Base-by-base conservation (phyloP, 345 rosid genomes). In the Salix suchowensis region DNA sequence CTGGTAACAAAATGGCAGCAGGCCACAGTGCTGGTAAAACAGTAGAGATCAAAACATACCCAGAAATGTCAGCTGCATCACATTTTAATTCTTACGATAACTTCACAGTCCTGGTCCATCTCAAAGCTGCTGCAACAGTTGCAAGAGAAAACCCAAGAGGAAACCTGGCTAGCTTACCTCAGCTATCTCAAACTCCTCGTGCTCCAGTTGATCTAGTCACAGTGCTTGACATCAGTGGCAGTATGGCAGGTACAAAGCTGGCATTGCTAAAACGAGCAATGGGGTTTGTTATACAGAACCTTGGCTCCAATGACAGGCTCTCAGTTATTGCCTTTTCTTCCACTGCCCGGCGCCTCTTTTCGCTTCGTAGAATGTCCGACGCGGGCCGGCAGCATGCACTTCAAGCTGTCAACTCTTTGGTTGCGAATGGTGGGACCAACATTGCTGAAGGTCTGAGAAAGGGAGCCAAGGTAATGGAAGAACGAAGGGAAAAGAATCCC, bases 261-360 rank as follows among this genome's bases (percentile, higher is more conserved):
- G 99, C 97, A 58, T 78, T 96, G 82, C 88, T 96, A 6, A 96
- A 96, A 89, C 89, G 98, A 30, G 99, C 99, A 9, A 94, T 94
- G 99, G 99, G 98, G 6, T 96, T 96, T 76, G 97, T 96, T 44
- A 96, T 96, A 81, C 99, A 94, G 82, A 96, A 94, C 81, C 97
- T 96, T 67, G 92, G 98, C 30, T 87, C 88, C 65, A 85, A 85
- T 13, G 98, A 96, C 72, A 85, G 99, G 85, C 99, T 96, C 54
- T 96, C 99, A 2, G 98, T 96, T 39, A 92, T 96, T 67, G 95
- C 98, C 18, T 96, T 96, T 89, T 96, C 99, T 61, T 96, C 98
- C 52, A 90, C 92, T 39, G 98, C 97, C 50, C 91, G 94, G 37
- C 97, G 98, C 44, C 86, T 96, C 70, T 92, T 96, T 78, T 91